Percentiles rank a stretch among this genome's conserved stretches.
Conservation (phyloP, 768 basidiomycete species). For the Boletus pseudopeckii region DNA sequence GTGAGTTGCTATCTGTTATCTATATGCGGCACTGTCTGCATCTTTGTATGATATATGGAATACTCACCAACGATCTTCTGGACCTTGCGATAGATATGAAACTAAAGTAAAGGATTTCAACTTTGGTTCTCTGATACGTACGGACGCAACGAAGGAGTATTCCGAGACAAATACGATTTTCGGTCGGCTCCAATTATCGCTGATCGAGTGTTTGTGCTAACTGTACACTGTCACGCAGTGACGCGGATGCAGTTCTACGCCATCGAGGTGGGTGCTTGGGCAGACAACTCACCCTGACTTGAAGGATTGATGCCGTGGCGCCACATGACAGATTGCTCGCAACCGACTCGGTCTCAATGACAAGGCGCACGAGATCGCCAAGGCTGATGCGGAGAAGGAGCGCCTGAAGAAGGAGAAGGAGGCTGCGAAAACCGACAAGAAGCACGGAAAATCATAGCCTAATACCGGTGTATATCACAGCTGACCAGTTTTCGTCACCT, state of each 20-base stretch:
- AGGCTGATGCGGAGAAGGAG: slow-evolving; percentile 55
- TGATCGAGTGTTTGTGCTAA: slow-evolving; percentile 7
- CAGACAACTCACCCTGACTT: slow-evolving; percentile 6
- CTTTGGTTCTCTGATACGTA: slow-evolving; percentile 92
- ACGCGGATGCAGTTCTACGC: slow-evolving; percentile 73
- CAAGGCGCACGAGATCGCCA: slow-evolving; percentile 75
- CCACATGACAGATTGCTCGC: slow-evolving; percentile 67
- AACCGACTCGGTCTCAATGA: slow-evolving; percentile 92
- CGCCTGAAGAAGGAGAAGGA: slow-evolving; percentile 58
- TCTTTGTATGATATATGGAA: background rate
- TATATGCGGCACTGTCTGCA: too few species aligned
- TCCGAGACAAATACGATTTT: slow-evolving; percentile 92
- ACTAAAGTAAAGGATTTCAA: slow-evolving; percentile 91
- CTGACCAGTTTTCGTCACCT: background rate
- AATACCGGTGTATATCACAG: background rate
- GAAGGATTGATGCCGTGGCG: background rate
- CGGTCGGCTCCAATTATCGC: slow-evolving; percentile 44
- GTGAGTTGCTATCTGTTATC: slow-evolving; percentile 37
- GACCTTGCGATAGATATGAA: slow-evolving; percentile 60
- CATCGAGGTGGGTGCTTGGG: slow-evolving; percentile 59
- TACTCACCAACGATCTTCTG: slow-evolving; percentile 1
- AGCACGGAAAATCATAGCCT: slow-evolving; percentile 31
- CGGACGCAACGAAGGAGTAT: slow-evolving; percentile 77
- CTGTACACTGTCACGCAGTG: slow-evolving; percentile 11
- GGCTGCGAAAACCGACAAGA: slow-evolving; percentile 42